phyloP scores from a whole-genome alignment of 2,329 filamentous ascomycete genomes.

The Lachnellula subtilissima region DNA sequence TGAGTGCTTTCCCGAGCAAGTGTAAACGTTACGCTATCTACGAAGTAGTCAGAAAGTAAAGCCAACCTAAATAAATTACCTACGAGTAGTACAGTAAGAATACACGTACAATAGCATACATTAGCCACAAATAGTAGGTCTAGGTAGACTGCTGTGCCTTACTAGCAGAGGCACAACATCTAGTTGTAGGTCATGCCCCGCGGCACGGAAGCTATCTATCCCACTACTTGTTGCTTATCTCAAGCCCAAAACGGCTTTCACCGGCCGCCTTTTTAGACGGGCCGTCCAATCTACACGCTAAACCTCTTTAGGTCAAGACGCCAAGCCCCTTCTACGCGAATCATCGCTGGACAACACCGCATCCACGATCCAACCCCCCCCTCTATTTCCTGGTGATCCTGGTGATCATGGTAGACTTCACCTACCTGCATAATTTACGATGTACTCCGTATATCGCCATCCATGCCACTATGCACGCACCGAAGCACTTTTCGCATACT shows the following conservation, averaged over 20 bases:
- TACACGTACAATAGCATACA: not conserved
- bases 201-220: too few species aligned
- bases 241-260: not conserved
- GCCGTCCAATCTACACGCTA: not conserved
- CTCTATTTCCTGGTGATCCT: not conserved
- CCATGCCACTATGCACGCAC: too few species aligned
- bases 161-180: too few species aligned
- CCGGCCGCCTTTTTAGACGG: not conserved
- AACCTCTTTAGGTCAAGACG: not conserved
- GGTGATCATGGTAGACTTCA: not conserved
- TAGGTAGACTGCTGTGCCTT: too few species aligned
- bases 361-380: too few species aligned
- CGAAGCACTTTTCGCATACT: too few species aligned
- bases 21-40: not conserved
- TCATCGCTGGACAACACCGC: conserved; percentile 4
- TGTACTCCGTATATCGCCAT: too few species aligned
- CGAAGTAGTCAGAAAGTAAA: not conserved
- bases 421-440: not conserved
- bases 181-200: too few species aligned
- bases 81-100: not conserved
- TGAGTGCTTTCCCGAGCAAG: not conserved
- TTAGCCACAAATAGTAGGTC: too few species aligned
- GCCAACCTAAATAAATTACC: not conserved
- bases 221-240: not conserved
- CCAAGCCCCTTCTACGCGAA: not conserved